phyloP scores from a whole-genome alignment of 768 basidiomycete genomes.

The Suillus alpinus region DNA sequence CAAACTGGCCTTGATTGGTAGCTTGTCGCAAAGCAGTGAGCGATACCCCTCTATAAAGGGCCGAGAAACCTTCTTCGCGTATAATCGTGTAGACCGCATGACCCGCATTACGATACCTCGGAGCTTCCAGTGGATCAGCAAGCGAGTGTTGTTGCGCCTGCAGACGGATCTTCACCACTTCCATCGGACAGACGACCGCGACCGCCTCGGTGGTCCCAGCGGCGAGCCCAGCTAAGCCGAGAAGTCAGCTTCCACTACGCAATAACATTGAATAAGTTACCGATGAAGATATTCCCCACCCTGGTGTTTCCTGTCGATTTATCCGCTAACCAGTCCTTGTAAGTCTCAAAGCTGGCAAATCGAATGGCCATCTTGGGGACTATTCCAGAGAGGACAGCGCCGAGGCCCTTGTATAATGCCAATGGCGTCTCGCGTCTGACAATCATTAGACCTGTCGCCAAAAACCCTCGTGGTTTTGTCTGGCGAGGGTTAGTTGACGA shows the following conservation, averaged over 20 bases:
- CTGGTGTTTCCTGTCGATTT: constrained; percentile 75
- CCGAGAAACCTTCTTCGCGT: constrained; percentile 81
- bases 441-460: constrained; percentile 88
- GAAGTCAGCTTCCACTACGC: neutral
- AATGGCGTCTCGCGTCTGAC: constrained; percentile 89
- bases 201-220: constrained; percentile 97
- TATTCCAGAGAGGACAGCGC: constrained; percentile 94
- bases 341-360: constrained; percentile 95
- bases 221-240: constrained; percentile 75
- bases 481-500: constrained; percentile 28
- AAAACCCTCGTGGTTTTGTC: constrained; percentile 90
- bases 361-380: constrained; percentile 99
- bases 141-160: constrained; percentile 98
- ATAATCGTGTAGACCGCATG: constrained; percentile 96
- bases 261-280: constrained; percentile 41
- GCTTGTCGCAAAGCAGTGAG: constrained; percentile 95
- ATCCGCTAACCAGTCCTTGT: constrained; percentile 81
- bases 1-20: constrained; percentile 82
- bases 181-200: constrained; percentile 96
- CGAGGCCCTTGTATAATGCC: constrained; percentile 96
- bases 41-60: constrained; percentile 90
- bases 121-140: constrained; percentile 90
- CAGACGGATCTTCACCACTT: constrained; percentile 96
- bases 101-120: constrained; percentile 93
- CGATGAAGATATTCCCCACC: constrained; percentile 80